These are phyloP conservation scores for Bruguiera sexangula DNA, from an alignment of 345 rosid genomes.

Conservation along the genomic window DNA sequence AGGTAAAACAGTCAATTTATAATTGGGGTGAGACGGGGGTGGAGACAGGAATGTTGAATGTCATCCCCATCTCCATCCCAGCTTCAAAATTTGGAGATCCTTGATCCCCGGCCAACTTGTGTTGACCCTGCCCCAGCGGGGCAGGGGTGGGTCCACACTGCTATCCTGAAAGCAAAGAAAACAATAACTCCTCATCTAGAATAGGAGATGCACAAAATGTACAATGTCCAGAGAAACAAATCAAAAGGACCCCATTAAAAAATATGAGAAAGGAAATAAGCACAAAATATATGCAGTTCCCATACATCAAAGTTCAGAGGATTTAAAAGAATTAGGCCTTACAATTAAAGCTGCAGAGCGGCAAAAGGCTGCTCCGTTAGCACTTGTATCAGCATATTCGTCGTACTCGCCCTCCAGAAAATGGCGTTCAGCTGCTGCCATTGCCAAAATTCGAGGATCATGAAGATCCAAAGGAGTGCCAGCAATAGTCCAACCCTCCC, in stretches of 20 bases:
- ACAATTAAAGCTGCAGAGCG: slow-evolving; percentile 33
- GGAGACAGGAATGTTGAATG: too few species aligned
- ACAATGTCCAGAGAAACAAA: not conserved
- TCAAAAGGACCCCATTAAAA: not conserved
- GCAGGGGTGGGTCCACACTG: too few species aligned
- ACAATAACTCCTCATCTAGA: not conserved
- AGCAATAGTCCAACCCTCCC: slow-evolving; percentile 32
- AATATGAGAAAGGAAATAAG: not conserved
- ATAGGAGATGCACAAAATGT: not conserved
- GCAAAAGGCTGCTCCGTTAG: slow-evolving; percentile 31
- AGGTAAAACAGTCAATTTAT: too few species aligned
- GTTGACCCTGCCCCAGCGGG: too few species aligned
- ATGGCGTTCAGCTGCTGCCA: slow-evolving; percentile 37
- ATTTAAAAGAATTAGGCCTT: slow-evolving; percentile 5
- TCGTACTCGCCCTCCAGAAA: slow-evolving; percentile 28
- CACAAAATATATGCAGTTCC: not conserved
- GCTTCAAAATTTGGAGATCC: too few species aligned
- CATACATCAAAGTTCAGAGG: not conserved
- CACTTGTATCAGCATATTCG: slow-evolving; percentile 31
- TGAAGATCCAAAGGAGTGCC: slow-evolving; percentile 32
- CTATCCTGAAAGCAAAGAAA: not conserved
- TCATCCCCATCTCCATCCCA: too few species aligned
- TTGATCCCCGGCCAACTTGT: too few species aligned
- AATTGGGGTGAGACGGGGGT: too few species aligned
- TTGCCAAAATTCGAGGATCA: slow-evolving; percentile 34